Percentiles rank a stretch among this genome's conserved stretches.
Conservation (phyloP, 192 early-diverging fungal species). For the Coemansia sp. region DNA sequence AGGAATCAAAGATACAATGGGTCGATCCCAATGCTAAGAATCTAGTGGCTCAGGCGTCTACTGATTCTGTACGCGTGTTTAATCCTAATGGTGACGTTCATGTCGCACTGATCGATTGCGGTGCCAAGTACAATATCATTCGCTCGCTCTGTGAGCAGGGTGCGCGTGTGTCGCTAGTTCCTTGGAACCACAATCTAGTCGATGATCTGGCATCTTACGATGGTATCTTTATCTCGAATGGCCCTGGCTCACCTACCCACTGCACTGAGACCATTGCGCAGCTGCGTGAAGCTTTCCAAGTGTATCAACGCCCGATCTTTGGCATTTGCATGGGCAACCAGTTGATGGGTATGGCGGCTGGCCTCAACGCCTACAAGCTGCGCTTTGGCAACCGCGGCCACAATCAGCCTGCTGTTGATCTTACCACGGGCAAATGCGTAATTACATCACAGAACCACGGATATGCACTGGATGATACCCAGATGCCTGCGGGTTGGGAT, state of each 20-base stretch:
- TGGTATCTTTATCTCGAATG: conserved; percentile 91
- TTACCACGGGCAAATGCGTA: conserved; percentile 73
- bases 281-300: conserved; percentile 59
- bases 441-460: conserved; percentile 98
- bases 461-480: conserved; percentile 72
- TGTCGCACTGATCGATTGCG: conserved; percentile 83
- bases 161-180: conserved; percentile 80
- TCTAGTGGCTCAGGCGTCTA: conserved; percentile 79
- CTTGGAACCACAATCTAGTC: conserved; percentile 80
- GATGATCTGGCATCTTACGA: conserved; percentile 66
- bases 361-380: conserved; percentile 81
- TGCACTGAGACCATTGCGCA: conserved; percentile 68
- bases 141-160: conserved; percentile 79
- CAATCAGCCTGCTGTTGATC: conserved; percentile 88
- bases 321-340: conserved; percentile 98
- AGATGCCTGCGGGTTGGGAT: conserved; percentile 70
- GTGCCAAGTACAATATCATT: conserved; percentile 92
- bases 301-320: conserved; percentile 80
- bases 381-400: conserved; percentile 95
- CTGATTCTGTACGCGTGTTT: conserved; percentile 63
- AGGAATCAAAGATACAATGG: conserved; percentile 46
- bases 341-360: conserved; percentile 87
- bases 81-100: conserved; percentile 78
- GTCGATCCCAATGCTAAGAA: conserved; percentile 75
- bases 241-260: conserved; percentile 79